phyloP scores from a whole-genome alignment of 768 basidiomycete species.

The Tricholoma flavovirens region DNA sequence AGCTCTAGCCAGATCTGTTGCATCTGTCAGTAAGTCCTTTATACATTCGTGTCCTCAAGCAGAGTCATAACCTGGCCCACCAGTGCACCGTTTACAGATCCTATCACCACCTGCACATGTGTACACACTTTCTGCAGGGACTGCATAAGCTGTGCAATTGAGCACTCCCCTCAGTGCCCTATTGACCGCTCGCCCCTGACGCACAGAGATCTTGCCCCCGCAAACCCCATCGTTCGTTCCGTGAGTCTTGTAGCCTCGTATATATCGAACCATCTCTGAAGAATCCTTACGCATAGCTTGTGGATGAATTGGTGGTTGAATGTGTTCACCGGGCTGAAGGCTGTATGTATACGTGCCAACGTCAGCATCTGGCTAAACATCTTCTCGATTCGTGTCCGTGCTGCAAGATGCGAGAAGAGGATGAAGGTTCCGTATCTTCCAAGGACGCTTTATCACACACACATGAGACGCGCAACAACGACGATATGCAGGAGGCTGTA shows the following conservation, averaged over 20 bases:
- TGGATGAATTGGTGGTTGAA: constrained; percentile 75
- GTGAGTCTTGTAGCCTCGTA: constrained; percentile 33
- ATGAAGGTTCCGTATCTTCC: constrained; percentile 25
- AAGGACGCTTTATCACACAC: constrained; percentile 2
- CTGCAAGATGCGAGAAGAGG: constrained; percentile 40
- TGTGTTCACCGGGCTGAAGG: constrained; percentile 58
- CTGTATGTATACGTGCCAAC: constrained; percentile 58
- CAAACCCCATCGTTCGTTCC: constrained; percentile 72
- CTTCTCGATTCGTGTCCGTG: constrained; percentile 57
- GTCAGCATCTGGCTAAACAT: constrained; percentile 61
- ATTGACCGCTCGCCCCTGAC: constrained; percentile 72
- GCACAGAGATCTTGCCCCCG: constrained; percentile 52
- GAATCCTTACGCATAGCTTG: constrained; percentile 45
- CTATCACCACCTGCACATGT: constrained; percentile 68
- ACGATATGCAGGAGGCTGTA: not conserved
- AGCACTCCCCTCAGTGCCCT: constrained; percentile 69
- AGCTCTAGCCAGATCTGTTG: constrained; percentile 56
- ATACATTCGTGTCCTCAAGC: not conserved
- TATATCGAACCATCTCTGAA: not conserved
- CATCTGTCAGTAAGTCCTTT: constrained; percentile 54
- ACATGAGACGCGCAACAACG: not conserved
- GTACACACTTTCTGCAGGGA: constrained; percentile 83
- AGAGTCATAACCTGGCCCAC: constrained; percentile 1
- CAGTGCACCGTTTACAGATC: constrained; percentile 71
- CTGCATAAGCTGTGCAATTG: constrained; percentile 69